Evolutionary conservation across 2,329 filamentous ascomycete genomes (phyloP), one percentile per base, ranked within the genome.

Genomic region (Lojkania enalia): DNA sequence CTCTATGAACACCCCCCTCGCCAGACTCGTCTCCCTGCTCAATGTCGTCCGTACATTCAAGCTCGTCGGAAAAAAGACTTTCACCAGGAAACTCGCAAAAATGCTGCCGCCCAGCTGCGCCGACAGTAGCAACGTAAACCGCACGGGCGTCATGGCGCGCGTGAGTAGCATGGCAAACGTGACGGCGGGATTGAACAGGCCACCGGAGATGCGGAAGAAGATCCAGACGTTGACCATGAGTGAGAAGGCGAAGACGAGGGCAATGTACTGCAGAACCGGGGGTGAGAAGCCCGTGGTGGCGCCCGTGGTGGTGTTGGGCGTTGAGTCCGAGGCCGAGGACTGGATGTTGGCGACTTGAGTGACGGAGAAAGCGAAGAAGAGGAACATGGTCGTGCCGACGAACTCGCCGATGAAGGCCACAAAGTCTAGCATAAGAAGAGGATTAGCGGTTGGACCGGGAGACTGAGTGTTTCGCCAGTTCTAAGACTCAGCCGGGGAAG

Each of bases 321-420:
- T 42, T 2, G 46, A 70, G 46, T 72, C 66, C 20, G 63, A 63
- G 9, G 16, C 16, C 20, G 63, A 63, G 41, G 74, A 78, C 23
- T 71, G 74, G 14, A 79, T 70, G 52, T 75, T 75, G 16, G 73
- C 72, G n/a, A 74, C 71, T 42, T 75, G 72, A 1, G 72, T 71
- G 4, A 71, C 73, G 1, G 64, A 61, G 30, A 76, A 68, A 13
- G 73, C 73, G 40, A 76, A 73, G 62, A 69, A 75, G 21, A 76
- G 63, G 42, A 76, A 75, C 46, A 75, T 66, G 5, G 71, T 68
- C 1, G 73, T 75, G 19, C 72, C 73, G 5, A 74, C 70, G 35
- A 70, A 74, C 41, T 75, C 72, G 70, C 75, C 75, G 7, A 75
- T 54, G 59, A 75, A 74, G 40, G 74, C 73, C 16, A 77, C 67